These are phyloP conservation scores for Strombidium stylifer DNA, from an alignment of 73 alveolate species.

Conservation along the genomic window DNA sequence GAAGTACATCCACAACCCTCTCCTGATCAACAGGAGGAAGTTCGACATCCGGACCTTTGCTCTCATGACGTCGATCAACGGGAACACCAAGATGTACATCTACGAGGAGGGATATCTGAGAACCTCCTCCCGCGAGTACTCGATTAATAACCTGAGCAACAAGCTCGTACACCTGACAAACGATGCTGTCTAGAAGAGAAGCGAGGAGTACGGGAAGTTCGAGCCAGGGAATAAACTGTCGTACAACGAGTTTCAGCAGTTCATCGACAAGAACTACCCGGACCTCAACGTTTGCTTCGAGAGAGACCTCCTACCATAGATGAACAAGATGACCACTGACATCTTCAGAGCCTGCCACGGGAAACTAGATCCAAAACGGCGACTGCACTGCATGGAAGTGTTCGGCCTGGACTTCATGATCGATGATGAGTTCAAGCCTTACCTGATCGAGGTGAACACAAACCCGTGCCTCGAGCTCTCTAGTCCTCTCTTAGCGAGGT, in stretches of 20 bases:
- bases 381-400: conserved; percentile 66
- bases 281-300: conserved; percentile 61
- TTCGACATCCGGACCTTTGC: conserved; percentile 71
- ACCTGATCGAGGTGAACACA: conserved; percentile 77
- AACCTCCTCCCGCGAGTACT: conserved; percentile 63
- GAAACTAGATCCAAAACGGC: conserved; percentile 64
- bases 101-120: conserved; percentile 76
- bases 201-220: conserved; percentile 62
- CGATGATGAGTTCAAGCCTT: conserved; percentile 76
- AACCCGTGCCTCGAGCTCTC: conserved; percentile 70
- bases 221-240: conserved; percentile 74
- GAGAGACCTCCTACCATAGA: conserved; percentile 69
- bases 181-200: conserved; percentile 70
- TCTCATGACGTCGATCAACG: conserved; percentile 51
- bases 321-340: too few relatives aligned
- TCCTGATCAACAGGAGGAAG: conserved; percentile 63
- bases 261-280: conserved; percentile 45
- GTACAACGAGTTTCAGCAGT: conserved; percentile 54
- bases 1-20: conserved; percentile 72
- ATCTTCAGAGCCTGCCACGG: conserved; percentile 68
- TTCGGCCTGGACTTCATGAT: conserved; percentile 79
- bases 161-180: conserved; percentile 69
- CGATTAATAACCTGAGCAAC: conserved; percentile 48
- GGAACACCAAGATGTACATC: conserved; percentile 52
- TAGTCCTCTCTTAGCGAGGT: conserved; percentile 57